A percentile compares a stretch with the other conserved stretches of the same genome.
Evolutionary conservation across 768 basidiomycete genomes (phyloP).

Genomic region (Russula brevipes): DNA sequence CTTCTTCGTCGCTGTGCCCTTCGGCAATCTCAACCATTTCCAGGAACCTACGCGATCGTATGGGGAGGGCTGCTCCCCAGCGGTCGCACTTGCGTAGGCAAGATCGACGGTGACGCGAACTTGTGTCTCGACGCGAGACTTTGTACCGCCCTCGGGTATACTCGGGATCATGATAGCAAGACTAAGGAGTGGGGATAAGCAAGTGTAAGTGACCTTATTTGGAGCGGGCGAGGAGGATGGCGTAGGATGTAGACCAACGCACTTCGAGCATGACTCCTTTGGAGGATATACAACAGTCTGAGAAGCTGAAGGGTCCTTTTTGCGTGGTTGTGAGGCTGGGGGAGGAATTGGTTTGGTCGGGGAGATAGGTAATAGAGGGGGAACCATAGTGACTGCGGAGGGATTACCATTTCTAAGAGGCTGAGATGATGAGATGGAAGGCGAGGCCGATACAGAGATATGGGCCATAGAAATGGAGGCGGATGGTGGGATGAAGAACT

Average conservation of each 20-base stretch:
- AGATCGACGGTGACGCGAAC: slow-evolving; percentile 80
- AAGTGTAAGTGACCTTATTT: not conserved
- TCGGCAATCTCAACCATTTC: slow-evolving; percentile 81
- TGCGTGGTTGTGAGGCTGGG: slow-evolving; percentile 54
- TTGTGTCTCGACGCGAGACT: slow-evolving; percentile 94
- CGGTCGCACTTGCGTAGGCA: slow-evolving; percentile 57
- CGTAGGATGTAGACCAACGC: slow-evolving; percentile 28
- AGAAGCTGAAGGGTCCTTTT: slow-evolving; percentile 45
- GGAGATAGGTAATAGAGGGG: slow-evolving; percentile 36
- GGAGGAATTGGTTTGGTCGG: slow-evolving; percentile 64
- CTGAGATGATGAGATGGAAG: not conserved
- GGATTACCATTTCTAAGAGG: not conserved
- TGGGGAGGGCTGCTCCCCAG: slow-evolving; percentile 48
- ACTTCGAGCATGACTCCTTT: slow-evolving; percentile 76
- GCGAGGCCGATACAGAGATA: not conserved
- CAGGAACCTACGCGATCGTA: slow-evolving; percentile 85
- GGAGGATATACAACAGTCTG: slow-evolving; percentile 65
- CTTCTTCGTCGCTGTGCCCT: slow-evolving; percentile 78
- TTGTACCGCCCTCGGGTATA: slow-evolving; percentile 76
- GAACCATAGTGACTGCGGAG: slow-evolving; percentile 15
- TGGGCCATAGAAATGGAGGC: not conserved
- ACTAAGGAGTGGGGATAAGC: slow-evolving; percentile 41
- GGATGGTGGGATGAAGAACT: slow-evolving; percentile 13
- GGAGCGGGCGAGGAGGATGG: not conserved
- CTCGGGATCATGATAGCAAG: slow-evolving; percentile 79